These are phyloP conservation scores for Flammula alnicola DNA, from an alignment of 1,284 basidiomycete species.

Conservation along the genomic window DNA sequence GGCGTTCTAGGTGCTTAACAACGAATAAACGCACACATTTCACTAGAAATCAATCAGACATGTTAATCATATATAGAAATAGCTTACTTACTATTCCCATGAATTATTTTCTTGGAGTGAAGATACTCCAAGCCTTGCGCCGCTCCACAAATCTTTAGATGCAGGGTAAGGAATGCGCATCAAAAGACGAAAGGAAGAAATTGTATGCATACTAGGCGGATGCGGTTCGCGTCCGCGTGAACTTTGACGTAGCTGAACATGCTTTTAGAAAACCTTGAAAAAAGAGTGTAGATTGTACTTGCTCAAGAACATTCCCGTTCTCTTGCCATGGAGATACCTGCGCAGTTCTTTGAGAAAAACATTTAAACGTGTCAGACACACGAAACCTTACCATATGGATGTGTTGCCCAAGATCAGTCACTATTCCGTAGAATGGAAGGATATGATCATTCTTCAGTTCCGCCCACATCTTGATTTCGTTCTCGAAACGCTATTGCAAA, in stretches of 20 bases:
- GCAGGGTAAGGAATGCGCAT: background rate
- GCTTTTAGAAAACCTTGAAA: background rate
- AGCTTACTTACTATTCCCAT: conserved; percentile 55
- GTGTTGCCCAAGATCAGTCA: conserved; percentile 52
- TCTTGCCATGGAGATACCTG: conserved; percentile 66
- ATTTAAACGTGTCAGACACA: background rate
- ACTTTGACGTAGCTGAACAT: conserved; percentile 41
- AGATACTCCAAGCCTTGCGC: conserved; percentile 58
- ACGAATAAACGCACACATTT: conserved; percentile 53
- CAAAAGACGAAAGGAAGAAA: background rate
- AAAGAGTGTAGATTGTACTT: conserved; percentile 16
- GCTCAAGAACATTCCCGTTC: conserved; percentile 59
- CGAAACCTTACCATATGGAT: conserved; percentile 47
- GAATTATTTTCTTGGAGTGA: conserved; percentile 51
- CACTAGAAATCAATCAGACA: too few species aligned
- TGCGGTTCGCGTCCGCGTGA: conserved; percentile 40
- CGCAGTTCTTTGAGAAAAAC: conserved; percentile 2
- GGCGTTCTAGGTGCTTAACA: background rate
- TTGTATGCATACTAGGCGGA: conserved; percentile 43
- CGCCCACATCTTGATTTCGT: conserved; percentile 58
- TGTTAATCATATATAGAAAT: too few species aligned
- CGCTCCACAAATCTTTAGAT: conserved; percentile 50
- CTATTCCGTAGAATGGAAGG: conserved; percentile 56
- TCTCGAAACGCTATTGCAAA: conserved; percentile 50
- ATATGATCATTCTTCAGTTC: conserved; percentile 52